Evolutionary conservation across 208 protist genomes (phyloP).

Genomic region (Borovskyia barvae): DNA sequence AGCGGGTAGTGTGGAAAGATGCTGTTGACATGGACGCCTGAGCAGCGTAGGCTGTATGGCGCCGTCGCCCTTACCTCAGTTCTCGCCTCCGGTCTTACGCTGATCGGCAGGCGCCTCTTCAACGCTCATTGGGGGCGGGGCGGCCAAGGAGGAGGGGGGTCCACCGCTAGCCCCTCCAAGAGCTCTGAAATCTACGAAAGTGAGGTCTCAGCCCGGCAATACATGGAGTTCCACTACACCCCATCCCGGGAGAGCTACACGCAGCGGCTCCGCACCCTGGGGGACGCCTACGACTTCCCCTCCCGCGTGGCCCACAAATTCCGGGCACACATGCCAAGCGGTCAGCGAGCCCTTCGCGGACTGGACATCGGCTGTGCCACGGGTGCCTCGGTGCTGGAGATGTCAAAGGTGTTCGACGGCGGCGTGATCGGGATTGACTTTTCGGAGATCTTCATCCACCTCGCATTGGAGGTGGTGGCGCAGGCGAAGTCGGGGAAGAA

Average conservation of each 20-base stretch:
- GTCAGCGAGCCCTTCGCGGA: conserved; percentile 31
- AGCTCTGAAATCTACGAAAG: conserved; percentile 68
- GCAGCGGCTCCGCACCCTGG: conserved; percentile 30
- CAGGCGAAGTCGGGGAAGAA: conserved; percentile 8
- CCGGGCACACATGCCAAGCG: conserved; percentile 22
- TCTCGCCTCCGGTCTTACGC: not conserved
- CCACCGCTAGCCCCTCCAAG: conserved; percentile 26
- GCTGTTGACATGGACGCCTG: conserved; percentile 2
- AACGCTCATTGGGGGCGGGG: no score
- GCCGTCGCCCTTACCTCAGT: conserved; percentile 11
- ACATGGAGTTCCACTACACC: conserved; percentile 87
- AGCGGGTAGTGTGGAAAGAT: no score
- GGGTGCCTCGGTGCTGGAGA: conserved; percentile 73
- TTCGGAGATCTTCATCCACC: conserved; percentile 68
- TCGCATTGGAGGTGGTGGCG: conserved; percentile 45
- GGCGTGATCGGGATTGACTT: conserved; percentile 77
- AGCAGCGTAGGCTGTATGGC: conserved; percentile 13
- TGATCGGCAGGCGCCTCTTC: not conserved
- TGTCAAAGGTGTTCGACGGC: conserved; percentile 76
- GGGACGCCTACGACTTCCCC: conserved; percentile 75
- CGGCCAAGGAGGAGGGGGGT: no score
- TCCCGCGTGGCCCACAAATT: conserved; percentile 62
- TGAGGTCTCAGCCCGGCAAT: conserved; percentile 56
- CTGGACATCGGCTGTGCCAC: conserved; percentile 85
- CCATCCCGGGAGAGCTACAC: conserved; percentile 48